Base-by-base conservation (phyloP, 225 moss, liverwort and hornwort genomes). In the Physcomitrellopsis africana region DNA sequence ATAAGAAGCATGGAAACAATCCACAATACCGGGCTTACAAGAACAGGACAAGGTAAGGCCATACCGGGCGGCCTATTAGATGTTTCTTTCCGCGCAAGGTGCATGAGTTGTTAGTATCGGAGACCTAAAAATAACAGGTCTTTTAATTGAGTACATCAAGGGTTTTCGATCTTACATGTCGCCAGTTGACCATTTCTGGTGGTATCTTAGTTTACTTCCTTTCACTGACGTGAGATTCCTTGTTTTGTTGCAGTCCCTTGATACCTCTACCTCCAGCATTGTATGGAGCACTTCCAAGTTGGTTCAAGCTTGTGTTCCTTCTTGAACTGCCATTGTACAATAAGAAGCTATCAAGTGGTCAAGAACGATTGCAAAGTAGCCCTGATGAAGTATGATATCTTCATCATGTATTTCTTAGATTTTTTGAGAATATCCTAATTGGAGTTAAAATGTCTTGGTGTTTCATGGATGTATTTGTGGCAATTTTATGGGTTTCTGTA, bases 271-370 rank as follows among this genome's bases (percentile, higher is more conserved):
- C 93, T 67, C 89, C 90, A 54, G 74, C 84, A 22, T 51, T 95
- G 29, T 99, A 92, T 75, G 84, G 86, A 72, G 83, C 41, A 13
- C 77, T 99, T 18, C 93, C 95, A 72, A 80, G 48, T 51, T 99
- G 93, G 95, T 76, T 89, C 67, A 94, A 99, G 82, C 72, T 59
- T 57, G 67, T 77, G 9, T 88, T 95, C 59, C 85, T 99, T 19
- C 70, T 99, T 41, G 93, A 99, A 77, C 84, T 99, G 49, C 90
- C 95, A 24, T 69, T 93, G 42, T 99, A 95, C 88, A 95, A 72
- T 85, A 93, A 76, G 73, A 84, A 79, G 65, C 73, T 88, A 26
- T 72, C 85, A 27, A 54, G 82, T 79, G 89, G 83, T 87, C 87
- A 91, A 85, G 81, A 83, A 65, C 76, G 51, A 48, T 77, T 83